A percentile compares a stretch with the other conserved stretches of the same genome.
Conservation (phyloP, 148 eudicot genomes). For the Arbutus unedo region DNA sequence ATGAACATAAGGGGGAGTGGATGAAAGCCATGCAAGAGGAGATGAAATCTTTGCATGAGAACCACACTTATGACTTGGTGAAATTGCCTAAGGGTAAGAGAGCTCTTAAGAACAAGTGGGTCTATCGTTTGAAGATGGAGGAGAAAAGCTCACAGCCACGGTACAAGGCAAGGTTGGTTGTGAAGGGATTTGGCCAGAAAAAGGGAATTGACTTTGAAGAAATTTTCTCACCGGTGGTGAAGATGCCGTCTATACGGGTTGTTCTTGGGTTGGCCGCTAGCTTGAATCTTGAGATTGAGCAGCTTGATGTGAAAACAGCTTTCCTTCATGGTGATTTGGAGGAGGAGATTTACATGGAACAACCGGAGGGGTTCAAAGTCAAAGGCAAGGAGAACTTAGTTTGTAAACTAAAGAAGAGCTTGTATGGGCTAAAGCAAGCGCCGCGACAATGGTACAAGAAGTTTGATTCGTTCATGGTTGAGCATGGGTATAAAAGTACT, state of each 20-base stretch:
- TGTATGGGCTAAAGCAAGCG: too few species aligned
- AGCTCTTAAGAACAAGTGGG: background rate
- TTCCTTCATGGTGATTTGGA: background rate
- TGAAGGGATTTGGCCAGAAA: background rate
- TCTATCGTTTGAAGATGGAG: background rate
- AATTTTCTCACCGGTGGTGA: background rate
- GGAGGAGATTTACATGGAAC: background rate
- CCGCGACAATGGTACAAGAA: background rate
- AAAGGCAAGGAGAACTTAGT: background rate
- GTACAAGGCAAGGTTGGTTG: background rate
- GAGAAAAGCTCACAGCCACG: constrained; percentile 1
- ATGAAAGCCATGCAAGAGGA: background rate
- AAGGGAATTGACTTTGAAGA: background rate
- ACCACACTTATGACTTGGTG: background rate
- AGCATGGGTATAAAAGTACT: background rate
- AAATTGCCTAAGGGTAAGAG: background rate
- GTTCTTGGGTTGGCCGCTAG: background rate
- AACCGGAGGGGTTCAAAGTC: too few species aligned
- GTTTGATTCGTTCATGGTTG: background rate
- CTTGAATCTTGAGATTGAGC: background rate
- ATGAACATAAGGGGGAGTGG: background rate
- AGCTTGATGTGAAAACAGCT: background rate
- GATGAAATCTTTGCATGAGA: background rate
- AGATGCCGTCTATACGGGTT: background rate
- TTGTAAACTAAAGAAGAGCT: too few species aligned